Evolutionary conservation across 495 filamentous ascomycete species (phyloP).

Genomic region (Rhypophila decipiens): DNA sequence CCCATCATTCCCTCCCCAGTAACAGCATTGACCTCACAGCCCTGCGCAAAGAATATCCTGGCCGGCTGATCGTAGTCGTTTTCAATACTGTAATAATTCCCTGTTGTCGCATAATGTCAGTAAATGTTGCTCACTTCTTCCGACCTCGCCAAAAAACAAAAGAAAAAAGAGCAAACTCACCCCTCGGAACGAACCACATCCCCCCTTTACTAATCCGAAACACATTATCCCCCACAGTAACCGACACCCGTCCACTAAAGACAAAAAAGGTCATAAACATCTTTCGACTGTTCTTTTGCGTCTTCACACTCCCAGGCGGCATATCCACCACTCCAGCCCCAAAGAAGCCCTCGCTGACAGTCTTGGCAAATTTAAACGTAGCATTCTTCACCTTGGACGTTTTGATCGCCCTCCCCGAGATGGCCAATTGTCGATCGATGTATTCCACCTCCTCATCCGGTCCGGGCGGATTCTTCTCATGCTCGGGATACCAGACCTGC

Average conservation of each 20-base stretch:
- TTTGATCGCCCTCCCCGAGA: constrained; percentile 66
- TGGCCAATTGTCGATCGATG: constrained; percentile 62
- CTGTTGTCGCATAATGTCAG: no score
- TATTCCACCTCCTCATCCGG: constrained; percentile 43
- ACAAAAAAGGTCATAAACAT: constrained; percentile 98
- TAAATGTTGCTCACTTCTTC: no score
- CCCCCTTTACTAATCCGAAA: constrained; percentile 83
- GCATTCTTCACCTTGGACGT: constrained; percentile 68
- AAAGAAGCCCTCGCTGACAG: constrained; percentile 75
- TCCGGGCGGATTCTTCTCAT: constrained; percentile 32
- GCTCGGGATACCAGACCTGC: constrained; percentile 39
- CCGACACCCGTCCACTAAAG: constrained; percentile 64
- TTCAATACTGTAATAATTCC: constrained; percentile 76
- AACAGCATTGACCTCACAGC: constrained; percentile 47
- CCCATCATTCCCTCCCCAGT: not conserved
- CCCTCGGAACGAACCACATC: constrained; percentile 88
- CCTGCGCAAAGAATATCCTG: constrained; percentile 81
- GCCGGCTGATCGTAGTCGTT: constrained; percentile 63
- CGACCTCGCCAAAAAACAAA: not conserved
- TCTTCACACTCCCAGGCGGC: constrained; percentile 72
- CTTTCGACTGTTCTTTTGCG: constrained; percentile 79
- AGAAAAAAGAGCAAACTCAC: constrained; percentile 47
- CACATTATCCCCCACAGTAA: constrained; percentile 70
- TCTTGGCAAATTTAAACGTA: constrained; percentile 80
- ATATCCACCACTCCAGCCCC: constrained; percentile 85